Evolutionary conservation across 2,329 filamentous ascomycete genomes (phyloP), one percentile per base, ranked within the genome.

Genomic region (Fusarium multiceps): DNA sequence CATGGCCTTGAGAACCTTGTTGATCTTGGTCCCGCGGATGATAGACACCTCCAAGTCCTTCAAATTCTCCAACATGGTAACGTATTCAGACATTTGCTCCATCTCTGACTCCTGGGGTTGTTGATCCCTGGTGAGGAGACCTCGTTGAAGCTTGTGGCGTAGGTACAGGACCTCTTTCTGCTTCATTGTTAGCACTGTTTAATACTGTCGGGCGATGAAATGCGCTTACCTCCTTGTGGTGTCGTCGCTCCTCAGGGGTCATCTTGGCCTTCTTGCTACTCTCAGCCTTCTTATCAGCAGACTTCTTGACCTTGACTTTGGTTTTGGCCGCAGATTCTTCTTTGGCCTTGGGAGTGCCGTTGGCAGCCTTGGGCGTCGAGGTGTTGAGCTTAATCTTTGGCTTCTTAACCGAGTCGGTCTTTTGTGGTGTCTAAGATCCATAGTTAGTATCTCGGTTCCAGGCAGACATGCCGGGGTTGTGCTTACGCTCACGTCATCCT

Each of bases 1-100:
- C 72, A 99, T 96, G 7, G 92, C 94, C 83, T 97, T 97, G 60
- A 99, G 87, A 13, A 99, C 95, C 84, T 99, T 99, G 88, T 98
- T 95, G 81, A 99, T 98, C 86, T 98, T 99, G 67, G 96, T 99
- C 16, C 84, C 85, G 69, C 93, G 90, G 75, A 98, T 97, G 74
- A 98, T 96, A 71, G 90, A 89, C 30, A 92, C 93, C 78, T 98
- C 95, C 7, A 98, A 88, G 70, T 97, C 92, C 2, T 88, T 83
- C 79, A 85, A 91, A 10, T 85, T 88, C 82, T 99, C 96, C 8
- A 99, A 88, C 79, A 97, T 93, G 30, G 86, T 87, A 60, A 97
- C 85, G 75, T 90, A 93, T 20, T 92, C 90, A 7, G 90, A 90
- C 90, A 96, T 94, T 49, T 84, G 82, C 67, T 88, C 84, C 92